Evolutionary conservation across 768 basidiomycete genomes (phyloP), one percentile per base, ranked within the genome.

Genomic region (Leccinum aurantiacum): DNA sequence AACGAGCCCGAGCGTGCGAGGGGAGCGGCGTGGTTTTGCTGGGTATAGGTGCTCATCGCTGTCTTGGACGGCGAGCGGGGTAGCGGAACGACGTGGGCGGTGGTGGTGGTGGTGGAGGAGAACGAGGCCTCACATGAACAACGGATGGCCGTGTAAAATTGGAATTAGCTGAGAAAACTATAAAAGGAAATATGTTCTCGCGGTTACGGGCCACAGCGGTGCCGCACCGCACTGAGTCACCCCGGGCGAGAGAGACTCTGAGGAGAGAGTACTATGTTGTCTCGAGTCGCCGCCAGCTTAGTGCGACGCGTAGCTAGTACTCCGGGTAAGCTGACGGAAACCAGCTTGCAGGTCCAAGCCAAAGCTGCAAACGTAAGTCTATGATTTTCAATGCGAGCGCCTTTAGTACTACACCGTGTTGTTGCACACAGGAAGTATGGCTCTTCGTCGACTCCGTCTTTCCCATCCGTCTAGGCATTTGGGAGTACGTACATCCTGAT

Each of bases 401-500:
- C 14, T 50, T 49, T 38, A n/a, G n/a, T n/a, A 65, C 27, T 38
- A 67, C 27, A 61, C 52, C 3, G 29, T 31, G 33, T 58, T 24
- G 55, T 19, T 54, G 67, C 63, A 63, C 68, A n/a, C 68, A 74
- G 48, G 78, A 86, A 56, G 85, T 76, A 2, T 88, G 85, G 81
- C 71, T 93, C 27, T 93, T 86, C 68, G 76, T 92, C 49, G 88
- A 91, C 66, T 89, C 88, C 1, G 82, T 93, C 35, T 92, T 92
- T 71, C 92, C 91, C 1, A 79, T 91, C 33, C 82, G 84, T 60
- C 72, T 91, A 27, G 89, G 82, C 7, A 70, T 78, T 59, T 89
- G 88, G 85, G 91, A 93, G 89, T 91, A 68, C 64, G 87, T 78
- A 55, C 58, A 5, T 59, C 25, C 54, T 38, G 37, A 41, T 53